These are phyloP conservation scores for Micractinium sp. DNA, from an alignment of 139 green algal species.

Conservation along the genomic window DNA sequence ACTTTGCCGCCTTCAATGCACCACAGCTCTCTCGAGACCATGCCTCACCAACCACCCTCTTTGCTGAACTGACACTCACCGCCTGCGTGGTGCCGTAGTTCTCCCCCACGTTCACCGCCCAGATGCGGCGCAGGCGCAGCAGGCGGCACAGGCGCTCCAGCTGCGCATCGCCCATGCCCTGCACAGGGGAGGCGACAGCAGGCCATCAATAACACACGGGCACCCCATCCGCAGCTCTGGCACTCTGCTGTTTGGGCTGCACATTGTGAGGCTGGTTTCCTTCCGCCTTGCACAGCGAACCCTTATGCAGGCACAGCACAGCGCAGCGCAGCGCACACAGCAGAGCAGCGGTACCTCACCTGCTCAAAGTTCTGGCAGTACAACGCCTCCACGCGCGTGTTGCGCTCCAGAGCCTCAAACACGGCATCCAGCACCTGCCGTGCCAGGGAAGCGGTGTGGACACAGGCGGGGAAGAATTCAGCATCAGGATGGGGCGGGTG, in stretches of 20 bases:
- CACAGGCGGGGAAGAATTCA: background rate
- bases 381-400: constrained; percentile 66
- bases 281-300: no score
- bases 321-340: background rate
- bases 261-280: no score
- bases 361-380: constrained; percentile 75
- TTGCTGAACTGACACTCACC: constrained; percentile 24
- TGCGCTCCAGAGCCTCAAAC: constrained; percentile 64
- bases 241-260: no score
- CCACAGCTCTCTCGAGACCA: background rate
- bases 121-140: constrained; percentile 61
- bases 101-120: constrained; percentile 73
- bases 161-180: constrained; percentile 67
- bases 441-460: background rate
- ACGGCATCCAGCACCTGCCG: constrained; percentile 56
- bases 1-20: no score
- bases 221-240: no score
- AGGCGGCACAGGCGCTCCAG: constrained; percentile 49
- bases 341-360: background rate
- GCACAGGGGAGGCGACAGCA: background rate
- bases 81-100: constrained; percentile 59
- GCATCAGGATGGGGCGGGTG: background rate
- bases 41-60: background rate
- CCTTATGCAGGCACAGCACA: background rate
- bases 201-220: background rate